Conservation (phyloP, 208 protist species). For the Trypanosoma congolense region DNA sequence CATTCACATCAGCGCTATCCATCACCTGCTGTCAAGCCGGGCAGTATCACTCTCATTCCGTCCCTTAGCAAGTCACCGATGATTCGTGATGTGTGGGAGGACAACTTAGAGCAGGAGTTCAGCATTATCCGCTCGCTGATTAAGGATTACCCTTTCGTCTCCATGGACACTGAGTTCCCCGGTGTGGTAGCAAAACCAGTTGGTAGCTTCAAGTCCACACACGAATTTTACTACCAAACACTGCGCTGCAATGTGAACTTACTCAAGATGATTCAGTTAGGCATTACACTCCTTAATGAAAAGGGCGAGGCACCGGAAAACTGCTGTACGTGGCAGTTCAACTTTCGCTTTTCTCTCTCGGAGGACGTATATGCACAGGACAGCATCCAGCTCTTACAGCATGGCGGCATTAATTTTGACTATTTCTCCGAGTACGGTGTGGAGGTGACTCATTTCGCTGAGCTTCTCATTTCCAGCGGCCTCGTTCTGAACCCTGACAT, state of each 20-base stretch:
- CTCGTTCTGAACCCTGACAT: constrained; percentile 95
- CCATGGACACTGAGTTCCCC: constrained; percentile 99
- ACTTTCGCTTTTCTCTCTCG: constrained; percentile 97
- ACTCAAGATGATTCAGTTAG: constrained; percentile 99
- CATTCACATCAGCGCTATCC: neutral
- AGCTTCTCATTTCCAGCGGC: constrained; percentile 96
- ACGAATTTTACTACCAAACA: constrained; percentile 97
- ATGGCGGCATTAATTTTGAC: constrained; percentile 97
- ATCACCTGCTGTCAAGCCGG: constrained; percentile 13
- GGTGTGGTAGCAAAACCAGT: constrained; percentile 96
- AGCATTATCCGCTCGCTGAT: constrained; percentile 91
- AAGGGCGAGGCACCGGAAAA: constrained; percentile 93
- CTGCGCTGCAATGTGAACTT: constrained; percentile 98
- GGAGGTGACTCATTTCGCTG: constrained; percentile 95
- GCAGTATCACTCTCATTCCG: constrained; percentile 26
- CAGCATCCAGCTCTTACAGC: constrained; percentile 94
- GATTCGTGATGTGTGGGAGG: constrained; percentile 96
- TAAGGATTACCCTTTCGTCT: constrained; percentile 95
- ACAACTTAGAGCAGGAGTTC: constrained; percentile 97
- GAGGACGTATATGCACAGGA: constrained; percentile 97
- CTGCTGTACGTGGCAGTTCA: constrained; percentile 99
- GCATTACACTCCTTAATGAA: constrained; percentile 97
- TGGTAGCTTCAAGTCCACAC: constrained; percentile 90
- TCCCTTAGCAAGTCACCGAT: constrained; percentile 86
- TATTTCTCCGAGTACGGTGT: constrained; percentile 94